Base-by-base conservation (phyloP, 2,329 filamentous ascomycete species). In the Thielaviopsis punctulata region DNA sequence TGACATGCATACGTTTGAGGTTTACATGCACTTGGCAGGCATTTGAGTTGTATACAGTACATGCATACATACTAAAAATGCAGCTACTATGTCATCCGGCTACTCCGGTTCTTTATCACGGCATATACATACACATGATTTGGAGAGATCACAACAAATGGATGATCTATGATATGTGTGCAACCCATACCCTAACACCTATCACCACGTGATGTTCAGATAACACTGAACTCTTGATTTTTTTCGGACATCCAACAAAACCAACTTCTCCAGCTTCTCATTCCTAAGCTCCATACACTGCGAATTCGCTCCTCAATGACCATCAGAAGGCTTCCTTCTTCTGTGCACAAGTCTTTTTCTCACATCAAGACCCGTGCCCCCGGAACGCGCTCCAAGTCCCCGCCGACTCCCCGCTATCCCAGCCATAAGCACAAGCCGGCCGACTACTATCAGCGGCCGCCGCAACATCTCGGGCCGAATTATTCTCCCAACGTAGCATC, bases 201-300 rank as follows among this genome's bases (percentile, higher is more conserved):
- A 43, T 49, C 48, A 5, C 3, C 48, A 49, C 48, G 48, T 49
- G n/a, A n/a, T n/a, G n/a, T n/a, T n/a, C n/a, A n/a, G n/a, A n/a
- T n/a, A n/a, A n/a, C n/a, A n/a, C n/a, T n/a, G n/a, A n/a, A n/a
- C n/a, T n/a, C n/a, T n/a, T n/a, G n/a, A n/a, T n/a, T n/a, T n/a
- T n/a, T 15, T 8, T 18, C 4, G n/a, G n/a, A n/a, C n/a, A n/a
- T n/a, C n/a, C n/a, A n/a, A n/a, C n/a, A n/a, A n/a, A n/a, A n/a
- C n/a, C n/a, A n/a, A n/a, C n/a, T n/a, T n/a, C 15, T 25, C 4
- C 43, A 33, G 19, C 21, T 39, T 21, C 25, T 15, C 27, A 24
- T 41, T 4, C n/a, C 33, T 21, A 23, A n/a, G 13, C 19, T 45
- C 43, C 9, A 45, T 3, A 22, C 12, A 22, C 21, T 19, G 12